Conservation (phyloP, 208 protist genomes). For the Wallacemonas sp. region DNA sequence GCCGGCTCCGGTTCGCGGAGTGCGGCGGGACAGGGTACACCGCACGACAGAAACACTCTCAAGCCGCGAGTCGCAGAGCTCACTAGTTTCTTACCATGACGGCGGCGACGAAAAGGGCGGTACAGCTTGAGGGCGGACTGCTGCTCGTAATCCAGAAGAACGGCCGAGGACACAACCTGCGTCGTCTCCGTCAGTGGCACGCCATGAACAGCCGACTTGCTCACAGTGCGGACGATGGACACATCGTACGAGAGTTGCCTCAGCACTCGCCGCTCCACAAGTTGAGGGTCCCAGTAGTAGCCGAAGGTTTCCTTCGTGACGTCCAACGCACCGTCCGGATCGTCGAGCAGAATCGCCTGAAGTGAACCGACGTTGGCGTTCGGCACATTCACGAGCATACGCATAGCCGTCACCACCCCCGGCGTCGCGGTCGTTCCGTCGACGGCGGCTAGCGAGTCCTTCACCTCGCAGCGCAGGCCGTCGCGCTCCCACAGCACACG, state of each 20-base stretch:
- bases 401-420: constrained; percentile 9
- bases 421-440: neutral
- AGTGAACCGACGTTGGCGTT: constrained; percentile 40
- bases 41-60: constrained; percentile 34
- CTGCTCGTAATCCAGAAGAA: constrained; percentile 39
- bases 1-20: neutral
- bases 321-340: constrained; percentile 20
- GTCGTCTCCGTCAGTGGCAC: constrained; percentile 24
- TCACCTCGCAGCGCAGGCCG: constrained; percentile 20
- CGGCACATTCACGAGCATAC: constrained; percentile 36
- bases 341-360: constrained; percentile 45
- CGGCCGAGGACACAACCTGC: constrained; percentile 24
- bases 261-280: constrained; percentile 19
- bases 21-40: constrained; percentile 23
- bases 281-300: constrained; percentile 25
- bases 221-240: constrained; percentile 26
- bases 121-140: constrained; percentile 37
- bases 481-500: constrained; percentile 7
- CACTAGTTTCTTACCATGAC: constrained; percentile 1
- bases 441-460: neutral
- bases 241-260: constrained; percentile 30
- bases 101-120: neutral
- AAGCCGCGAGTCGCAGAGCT: neutral
- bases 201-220: constrained; percentile 25
- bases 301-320: constrained; percentile 17